phyloP scores from a whole-genome alignment of 1,284 basidiomycete species.

The Apiotrichum gracile region DNA sequence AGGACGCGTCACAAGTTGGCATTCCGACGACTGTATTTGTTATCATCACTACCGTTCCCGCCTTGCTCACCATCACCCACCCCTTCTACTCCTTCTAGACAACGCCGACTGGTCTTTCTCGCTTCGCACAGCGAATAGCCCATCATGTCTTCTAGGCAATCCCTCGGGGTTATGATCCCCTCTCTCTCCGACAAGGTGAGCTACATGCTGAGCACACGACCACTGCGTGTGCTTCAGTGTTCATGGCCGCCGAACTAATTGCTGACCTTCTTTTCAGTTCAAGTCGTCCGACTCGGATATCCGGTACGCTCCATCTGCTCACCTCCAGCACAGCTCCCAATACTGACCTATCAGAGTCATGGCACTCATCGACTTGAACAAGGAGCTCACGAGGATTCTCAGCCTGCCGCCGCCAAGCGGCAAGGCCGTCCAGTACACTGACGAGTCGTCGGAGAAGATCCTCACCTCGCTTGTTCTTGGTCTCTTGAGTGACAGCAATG shows the following conservation, averaged over 20 bases:
- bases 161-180: conserved; percentile 14
- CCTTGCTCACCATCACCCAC: too few species aligned
- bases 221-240: not conserved
- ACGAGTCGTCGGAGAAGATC: conserved; percentile 74
- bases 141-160: conserved; percentile 8
- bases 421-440: conserved; percentile 49
- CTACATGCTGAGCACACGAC: not conserved
- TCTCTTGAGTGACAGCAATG: conserved; percentile 86
- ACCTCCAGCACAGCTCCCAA: not conserved
- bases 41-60: too few species aligned
- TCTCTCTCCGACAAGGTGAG: conserved; percentile 18
- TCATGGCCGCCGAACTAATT: not conserved
- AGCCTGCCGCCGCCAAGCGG: conserved; percentile 22
- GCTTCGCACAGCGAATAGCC: not conserved
- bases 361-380: conserved; percentile 86
- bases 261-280: conserved; percentile 24
- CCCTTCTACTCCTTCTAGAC: too few species aligned
- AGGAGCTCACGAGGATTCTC: conserved; percentile 70
- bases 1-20: too few species aligned
- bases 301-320: conserved; percentile 18
- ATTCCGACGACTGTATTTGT: too few species aligned
- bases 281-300: conserved; percentile 39
- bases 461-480: conserved; percentile 72
- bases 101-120: not conserved
- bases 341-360: conserved; percentile 63